A percentile compares a stretch with the other conserved stretches of the same genome.
phyloP scores from a whole-genome alignment of 2,329 filamentous ascomycete genomes.

The Geosmithia flava region DNA sequence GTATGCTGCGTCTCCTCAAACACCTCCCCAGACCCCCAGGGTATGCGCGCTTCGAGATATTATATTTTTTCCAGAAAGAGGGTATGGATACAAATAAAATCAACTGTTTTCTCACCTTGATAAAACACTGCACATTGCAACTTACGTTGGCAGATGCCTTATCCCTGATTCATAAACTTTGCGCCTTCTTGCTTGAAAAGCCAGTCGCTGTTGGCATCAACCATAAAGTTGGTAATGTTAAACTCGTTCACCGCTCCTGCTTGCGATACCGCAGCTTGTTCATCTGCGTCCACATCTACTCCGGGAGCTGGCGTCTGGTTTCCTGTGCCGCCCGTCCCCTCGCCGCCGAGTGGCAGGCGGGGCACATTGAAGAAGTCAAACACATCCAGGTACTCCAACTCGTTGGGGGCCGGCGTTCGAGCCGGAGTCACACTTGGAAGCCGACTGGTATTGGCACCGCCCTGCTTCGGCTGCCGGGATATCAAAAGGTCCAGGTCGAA shows the following conservation, averaged over 20 bases:
- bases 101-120: too few species aligned
- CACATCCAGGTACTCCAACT: conserved; percentile 82
- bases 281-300: conserved; percentile 14
- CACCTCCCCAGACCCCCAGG: too few species aligned
- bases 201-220: conserved; percentile 64
- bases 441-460: conserved; percentile 25
- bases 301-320: conserved; percentile 8
- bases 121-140: too few species aligned
- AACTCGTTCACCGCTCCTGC: conserved; percentile 41
- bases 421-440: conserved; percentile 44
- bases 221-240: conserved; percentile 69
- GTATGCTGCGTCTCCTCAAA: too few species aligned
- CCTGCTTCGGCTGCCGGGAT: conserved; percentile 57
- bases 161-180: conserved; percentile 2
- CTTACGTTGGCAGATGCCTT: neutral
- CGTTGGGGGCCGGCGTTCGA: conserved; percentile 63
- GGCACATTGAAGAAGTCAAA: conserved; percentile 95
- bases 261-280: conserved; percentile 13
- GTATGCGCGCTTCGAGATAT: too few species aligned
- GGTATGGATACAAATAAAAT: too few species aligned
- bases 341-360: conserved; percentile 43
- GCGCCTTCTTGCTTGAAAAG: conserved; percentile 37
- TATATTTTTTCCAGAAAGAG: too few species aligned
- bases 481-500: conserved; percentile 88
- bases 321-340: conserved; percentile 11